Conservation (phyloP, 768 basidiomycete species). For the Lentinula lateritia region DNA sequence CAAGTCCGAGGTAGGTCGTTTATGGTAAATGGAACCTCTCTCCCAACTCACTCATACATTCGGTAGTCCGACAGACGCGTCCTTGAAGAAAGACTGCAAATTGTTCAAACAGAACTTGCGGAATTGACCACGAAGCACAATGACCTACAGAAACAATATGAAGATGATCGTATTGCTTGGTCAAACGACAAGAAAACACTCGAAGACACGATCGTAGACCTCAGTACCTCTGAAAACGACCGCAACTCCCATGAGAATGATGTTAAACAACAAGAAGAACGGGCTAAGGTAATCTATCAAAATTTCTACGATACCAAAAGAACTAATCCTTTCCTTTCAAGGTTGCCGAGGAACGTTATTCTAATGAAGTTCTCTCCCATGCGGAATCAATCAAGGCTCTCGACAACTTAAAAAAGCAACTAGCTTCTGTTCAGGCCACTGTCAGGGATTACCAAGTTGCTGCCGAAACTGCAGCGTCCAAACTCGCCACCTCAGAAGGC, state of each 20-base stretch:
- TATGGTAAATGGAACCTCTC: neutral
- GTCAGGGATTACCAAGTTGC: constrained; percentile 55
- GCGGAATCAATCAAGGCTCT: constrained; percentile 79
- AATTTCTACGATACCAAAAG: neutral
- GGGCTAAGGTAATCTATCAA: constrained; percentile 50
- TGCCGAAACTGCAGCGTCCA: constrained; percentile 71
- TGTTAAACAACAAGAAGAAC: constrained; percentile 60
- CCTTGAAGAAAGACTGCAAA: constrained; percentile 56
- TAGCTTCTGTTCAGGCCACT: constrained; percentile 43
- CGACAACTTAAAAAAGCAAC: constrained; percentile 57
- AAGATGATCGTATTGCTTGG: constrained; percentile 68
- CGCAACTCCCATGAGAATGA: constrained; percentile 59
- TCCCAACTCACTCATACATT: neutral
- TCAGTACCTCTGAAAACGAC: constrained; percentile 69
- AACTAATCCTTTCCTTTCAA: constrained; percentile 14
- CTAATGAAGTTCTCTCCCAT: constrained; percentile 77
- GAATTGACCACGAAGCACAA: constrained; percentile 43
- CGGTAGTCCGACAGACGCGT: constrained; percentile 57
- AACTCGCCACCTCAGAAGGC: constrained; percentile 61
- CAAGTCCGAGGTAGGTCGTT: constrained; percentile 53
- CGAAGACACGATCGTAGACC: constrained; percentile 77
- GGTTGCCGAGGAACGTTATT: constrained; percentile 78
- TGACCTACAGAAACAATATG: constrained; percentile 60
- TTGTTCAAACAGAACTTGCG: constrained; percentile 48
- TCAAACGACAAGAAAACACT: constrained; percentile 73